These are phyloP conservation scores for Metschnikowia vanudenii DNA, from an alignment of 805 yeast species.

Conservation along the genomic window DNA sequence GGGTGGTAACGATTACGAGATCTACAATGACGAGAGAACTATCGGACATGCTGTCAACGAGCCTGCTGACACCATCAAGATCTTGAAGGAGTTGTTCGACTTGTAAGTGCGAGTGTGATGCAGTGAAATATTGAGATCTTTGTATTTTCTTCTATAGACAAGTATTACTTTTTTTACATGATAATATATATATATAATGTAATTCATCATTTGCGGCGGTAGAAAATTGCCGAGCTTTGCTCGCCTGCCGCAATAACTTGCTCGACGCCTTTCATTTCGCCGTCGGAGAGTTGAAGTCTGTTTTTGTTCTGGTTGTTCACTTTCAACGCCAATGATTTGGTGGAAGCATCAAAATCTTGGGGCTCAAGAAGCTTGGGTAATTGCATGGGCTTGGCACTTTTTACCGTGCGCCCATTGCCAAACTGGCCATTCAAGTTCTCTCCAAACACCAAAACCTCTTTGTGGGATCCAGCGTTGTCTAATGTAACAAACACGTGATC, in stretches of 20 bases:
- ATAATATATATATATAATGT: not conserved
- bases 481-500: constrained; percentile 65
- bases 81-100: constrained; percentile 79
- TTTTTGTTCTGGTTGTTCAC: constrained; percentile 35
- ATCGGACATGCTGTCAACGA: constrained; percentile 89
- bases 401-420: constrained; percentile 75
- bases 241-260: constrained; percentile 66
- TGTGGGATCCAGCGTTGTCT: constrained; percentile 40
- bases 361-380: constrained; percentile 64
- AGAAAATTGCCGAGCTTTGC: constrained; percentile 61
- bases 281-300: constrained; percentile 46
- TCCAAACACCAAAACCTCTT: constrained; percentile 79
- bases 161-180: not conserved
- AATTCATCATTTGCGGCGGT: constrained; percentile 30
- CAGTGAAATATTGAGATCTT: not conserved
- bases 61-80: constrained; percentile 86
- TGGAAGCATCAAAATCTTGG: constrained; percentile 24
- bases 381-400: constrained; percentile 51
- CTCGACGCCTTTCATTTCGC: constrained; percentile 34
- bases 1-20: constrained; percentile 99
- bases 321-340: constrained; percentile 30
- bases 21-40: constrained; percentile 87
- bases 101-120: constrained; percentile 33
- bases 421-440: constrained; percentile 79
- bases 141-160: constrained; percentile 8